Evolutionary conservation across 2,329 filamentous ascomycete species (phyloP), one percentile per base, ranked within the genome.

Genomic region (Phoma sp.): DNA sequence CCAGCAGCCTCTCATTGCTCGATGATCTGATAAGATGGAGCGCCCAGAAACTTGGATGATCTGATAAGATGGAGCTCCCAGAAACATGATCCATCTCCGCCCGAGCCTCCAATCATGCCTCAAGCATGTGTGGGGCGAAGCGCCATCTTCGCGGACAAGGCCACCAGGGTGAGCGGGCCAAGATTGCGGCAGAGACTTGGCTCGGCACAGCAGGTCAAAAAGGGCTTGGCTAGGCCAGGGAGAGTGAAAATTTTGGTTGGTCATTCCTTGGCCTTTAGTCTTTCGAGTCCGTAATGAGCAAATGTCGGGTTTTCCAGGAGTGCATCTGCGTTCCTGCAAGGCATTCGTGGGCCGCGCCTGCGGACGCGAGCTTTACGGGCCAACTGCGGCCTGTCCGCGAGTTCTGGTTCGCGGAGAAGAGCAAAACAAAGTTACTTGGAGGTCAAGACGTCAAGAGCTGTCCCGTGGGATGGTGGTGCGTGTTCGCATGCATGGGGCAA

Each of bases 1-100:
- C 55, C 63, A 54, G 40, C 46, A 30, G 40, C 52, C 30, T 33
- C 52, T 26, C 23, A 54, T 47, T 46, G 55, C 52, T 61, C 60
- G 50, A 68, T 67, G 63, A 69, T 69, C 67, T 64, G 65, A 68
- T 68, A 65, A 68, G 62, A 64, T 61, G 53, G 32, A 42, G 17
- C 33, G 56, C 56, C 59, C 42, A 61, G 56, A 29, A 42, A 43
- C 43, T 57, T 53, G 59, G 57, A n/a, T 60, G 57, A 67, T 67
- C 62, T 56, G 64, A 69, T 68, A 65, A 68, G 62, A 64, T 61
- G 53, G 32, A 42, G 17, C 33, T 53, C 56, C 59, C 42, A 61
- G 56, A 29, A 42, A 43, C 43, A 56, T 53, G 59, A 64, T 64
- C 50, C 53, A 61, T 39, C 46, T 46, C 52, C 52, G 52, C 5